Percentiles rank a stretch among this genome's conserved stretches.
phyloP scores from a whole-genome alignment of 495 filamentous ascomycete species.

The Hamigera avellanea region DNA sequence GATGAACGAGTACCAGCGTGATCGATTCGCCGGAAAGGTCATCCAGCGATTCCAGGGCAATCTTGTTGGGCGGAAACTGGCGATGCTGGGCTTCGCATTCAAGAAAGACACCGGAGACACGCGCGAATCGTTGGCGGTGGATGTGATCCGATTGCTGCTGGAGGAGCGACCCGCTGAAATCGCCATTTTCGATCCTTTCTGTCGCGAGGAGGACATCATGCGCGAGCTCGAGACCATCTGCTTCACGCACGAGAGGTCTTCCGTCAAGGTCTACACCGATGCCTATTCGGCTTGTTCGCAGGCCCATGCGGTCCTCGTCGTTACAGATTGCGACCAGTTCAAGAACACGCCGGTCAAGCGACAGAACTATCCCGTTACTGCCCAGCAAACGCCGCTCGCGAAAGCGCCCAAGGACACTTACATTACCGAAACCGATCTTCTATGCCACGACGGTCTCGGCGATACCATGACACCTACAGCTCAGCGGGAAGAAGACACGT shows the following conservation, averaged over 20 bases:
- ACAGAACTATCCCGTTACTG: neutral
- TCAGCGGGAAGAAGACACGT: conserved; percentile 4
- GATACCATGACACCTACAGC: neutral
- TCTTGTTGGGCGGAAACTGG: conserved; percentile 58
- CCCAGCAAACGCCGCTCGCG: neutral
- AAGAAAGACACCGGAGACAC: conserved; percentile 76
- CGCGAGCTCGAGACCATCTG: conserved; percentile 19
- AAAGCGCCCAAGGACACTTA: neutral
- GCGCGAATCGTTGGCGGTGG: conserved; percentile 58
- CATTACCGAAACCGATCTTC: neutral
- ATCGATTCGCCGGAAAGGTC: conserved; percentile 52
- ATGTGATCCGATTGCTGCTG: conserved; percentile 52
- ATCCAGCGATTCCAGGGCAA: conserved; percentile 57
- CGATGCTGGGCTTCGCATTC: conserved; percentile 68
- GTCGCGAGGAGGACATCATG: conserved; percentile 34
- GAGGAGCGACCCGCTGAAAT: conserved; percentile 52
- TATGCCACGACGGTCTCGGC: too few relatives aligned
- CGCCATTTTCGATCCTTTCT: conserved; percentile 65
- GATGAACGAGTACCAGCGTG: conserved; percentile 69
- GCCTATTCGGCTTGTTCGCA: conserved; percentile 28
- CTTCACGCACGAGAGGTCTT: neutral
- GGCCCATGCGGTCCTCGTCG: conserved; percentile 22
- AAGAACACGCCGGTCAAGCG: conserved; percentile 1
- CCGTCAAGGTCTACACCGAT: conserved; percentile 21
- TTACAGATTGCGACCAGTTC: conserved; percentile 28